phyloP scores from a whole-genome alignment of 2,329 filamentous ascomycete species.

The Furcasterigmium sp. region DNA sequence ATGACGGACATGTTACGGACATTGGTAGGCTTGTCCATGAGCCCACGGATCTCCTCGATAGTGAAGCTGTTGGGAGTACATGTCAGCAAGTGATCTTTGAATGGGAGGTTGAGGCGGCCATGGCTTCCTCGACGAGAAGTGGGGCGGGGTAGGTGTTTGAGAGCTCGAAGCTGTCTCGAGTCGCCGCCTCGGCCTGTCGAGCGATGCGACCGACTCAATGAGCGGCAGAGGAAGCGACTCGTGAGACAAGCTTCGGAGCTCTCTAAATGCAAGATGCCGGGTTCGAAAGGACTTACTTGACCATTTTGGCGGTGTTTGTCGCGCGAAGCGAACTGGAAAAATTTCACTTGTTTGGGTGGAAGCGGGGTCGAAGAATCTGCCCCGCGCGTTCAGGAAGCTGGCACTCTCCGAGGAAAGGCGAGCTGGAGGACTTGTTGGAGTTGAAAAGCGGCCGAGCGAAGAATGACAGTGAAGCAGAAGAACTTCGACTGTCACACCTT shows the following conservation, averaged over 20 bases:
- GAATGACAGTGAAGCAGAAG: constrained; percentile 27
- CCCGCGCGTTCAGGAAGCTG: constrained; percentile 14
- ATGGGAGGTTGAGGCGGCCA: neutral
- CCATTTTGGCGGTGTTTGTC: constrained; percentile 92
- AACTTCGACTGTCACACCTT: constrained; percentile 32
- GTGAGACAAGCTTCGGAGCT: constrained; percentile 3
- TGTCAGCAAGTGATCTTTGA: constrained; percentile 38
- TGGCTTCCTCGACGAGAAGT: neutral
- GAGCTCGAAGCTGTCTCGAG: constrained; percentile 22
- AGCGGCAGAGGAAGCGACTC: neutral
- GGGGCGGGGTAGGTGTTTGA: neutral
- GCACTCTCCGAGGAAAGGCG: constrained; percentile 11
- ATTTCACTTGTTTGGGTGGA: constrained; percentile 20
- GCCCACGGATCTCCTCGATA: constrained; percentile 79
- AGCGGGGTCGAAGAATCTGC: constrained; percentile 36
- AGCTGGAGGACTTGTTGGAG: constrained; percentile 11
- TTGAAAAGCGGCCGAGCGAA: constrained; percentile 22
- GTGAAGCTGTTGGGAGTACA: constrained; percentile 71
- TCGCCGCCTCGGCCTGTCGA: neutral
- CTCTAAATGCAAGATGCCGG: too few relatives aligned
- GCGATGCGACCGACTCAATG: neutral
- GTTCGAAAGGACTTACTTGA: constrained; percentile 73
- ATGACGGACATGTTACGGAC: constrained; percentile 99
- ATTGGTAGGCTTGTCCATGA: constrained; percentile 77
- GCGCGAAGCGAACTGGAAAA: constrained; percentile 20